A percentile compares a stretch with the other conserved stretches of the same genome.
Conservation (phyloP, 2,329 filamentous ascomycete species). For the Diaporthe caulivora region DNA sequence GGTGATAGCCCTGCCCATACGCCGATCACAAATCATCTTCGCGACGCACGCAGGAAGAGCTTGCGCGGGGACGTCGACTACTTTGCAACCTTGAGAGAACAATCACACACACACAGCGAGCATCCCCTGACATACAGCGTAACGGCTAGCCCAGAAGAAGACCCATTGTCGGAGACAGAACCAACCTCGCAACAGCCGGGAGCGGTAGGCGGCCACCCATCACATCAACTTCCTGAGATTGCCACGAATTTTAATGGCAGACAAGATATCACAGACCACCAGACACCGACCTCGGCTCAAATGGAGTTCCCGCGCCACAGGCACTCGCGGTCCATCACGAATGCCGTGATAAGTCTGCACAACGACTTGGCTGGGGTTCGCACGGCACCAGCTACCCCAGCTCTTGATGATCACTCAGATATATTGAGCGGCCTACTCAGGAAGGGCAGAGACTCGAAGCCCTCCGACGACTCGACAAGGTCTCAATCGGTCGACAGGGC, state of each 20-base stretch:
- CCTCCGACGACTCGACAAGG: slow-evolving; percentile 61
- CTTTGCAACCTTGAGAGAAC: slow-evolving; percentile 56
- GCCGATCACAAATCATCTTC: slow-evolving; percentile 65
- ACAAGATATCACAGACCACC: slow-evolving; percentile 49
- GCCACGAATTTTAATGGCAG: slow-evolving; percentile 52
- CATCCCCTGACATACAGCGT: slow-evolving; percentile 83
- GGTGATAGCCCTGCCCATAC: slow-evolving; percentile 63
- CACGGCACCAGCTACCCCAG: slow-evolving; percentile 54
- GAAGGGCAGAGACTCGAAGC: slow-evolving; percentile 56
- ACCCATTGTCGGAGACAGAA: slow-evolving; percentile 51
- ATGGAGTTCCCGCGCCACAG: slow-evolving; percentile 54
- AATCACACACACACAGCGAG: slow-evolving; percentile 62
- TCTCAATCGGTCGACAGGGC: slow-evolving; percentile 75
- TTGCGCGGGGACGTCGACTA: slow-evolving; percentile 65
- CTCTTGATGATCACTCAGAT: slow-evolving; percentile 50
- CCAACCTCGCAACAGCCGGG: slow-evolving; percentile 54
- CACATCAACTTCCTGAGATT: slow-evolving; percentile 50
- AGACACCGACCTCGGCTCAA: slow-evolving; percentile 48
- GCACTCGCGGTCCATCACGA: slow-evolving; percentile 58
- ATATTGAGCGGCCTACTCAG: slow-evolving; percentile 59
- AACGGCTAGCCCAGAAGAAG: slow-evolving; percentile 74
- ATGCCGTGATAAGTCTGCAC: slow-evolving; percentile 59
- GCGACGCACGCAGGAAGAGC: slow-evolving; percentile 66
- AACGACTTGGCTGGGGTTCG: slow-evolving; percentile 49
- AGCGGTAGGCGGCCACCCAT: slow-evolving; percentile 52